Conservation (phyloP, 116 monocot genomes). For the Cymodocea nodosa region DNA sequence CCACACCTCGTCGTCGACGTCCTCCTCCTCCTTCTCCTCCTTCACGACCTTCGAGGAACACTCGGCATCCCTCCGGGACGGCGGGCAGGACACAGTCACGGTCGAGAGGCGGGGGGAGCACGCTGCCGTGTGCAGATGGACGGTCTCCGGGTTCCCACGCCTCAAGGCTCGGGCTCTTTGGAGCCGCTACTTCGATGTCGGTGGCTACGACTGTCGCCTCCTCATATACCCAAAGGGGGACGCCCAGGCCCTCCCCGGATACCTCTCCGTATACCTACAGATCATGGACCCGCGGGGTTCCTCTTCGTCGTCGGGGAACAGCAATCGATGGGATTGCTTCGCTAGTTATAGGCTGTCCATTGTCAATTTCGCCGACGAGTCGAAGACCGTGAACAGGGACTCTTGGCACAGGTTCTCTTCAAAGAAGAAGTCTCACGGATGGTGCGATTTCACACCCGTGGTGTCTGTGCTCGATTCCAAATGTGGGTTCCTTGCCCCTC, state of each 20-base stretch:
- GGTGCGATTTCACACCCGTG: conserved; percentile 84
- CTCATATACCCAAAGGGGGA: conserved; percentile 86
- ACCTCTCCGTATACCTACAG: conserved; percentile 90
- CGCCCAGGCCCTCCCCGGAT: conserved; percentile 85
- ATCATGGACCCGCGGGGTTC: conserved; percentile 76
- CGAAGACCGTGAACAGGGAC: conserved; percentile 61
- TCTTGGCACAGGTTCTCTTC: conserved; percentile 96
- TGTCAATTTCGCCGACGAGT: conserved; percentile 40
- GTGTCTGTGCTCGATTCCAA: conserved; percentile 38
- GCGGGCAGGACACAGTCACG: conserved; percentile 20
- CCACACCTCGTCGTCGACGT: background rate
- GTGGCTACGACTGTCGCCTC: conserved; percentile 88
- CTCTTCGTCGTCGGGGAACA: conserved; percentile 27
- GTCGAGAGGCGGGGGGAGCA: conserved; percentile 36
- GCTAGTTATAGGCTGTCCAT: conserved; percentile 69
- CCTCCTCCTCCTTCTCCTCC: background rate
- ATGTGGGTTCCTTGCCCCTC: conserved; percentile 25
- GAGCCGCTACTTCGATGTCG: conserved; percentile 89
- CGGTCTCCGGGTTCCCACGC: conserved; percentile 39
- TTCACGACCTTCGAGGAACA: background rate
- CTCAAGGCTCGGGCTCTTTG: conserved; percentile 54
- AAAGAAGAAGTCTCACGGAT: conserved; percentile 94
- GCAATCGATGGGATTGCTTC: conserved; percentile 75
- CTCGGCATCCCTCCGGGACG: background rate
- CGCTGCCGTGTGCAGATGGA: conserved; percentile 58